Conservation (phyloP, 2,329 filamentous ascomycete genomes). For the Apiospora rasikravindrae region DNA sequence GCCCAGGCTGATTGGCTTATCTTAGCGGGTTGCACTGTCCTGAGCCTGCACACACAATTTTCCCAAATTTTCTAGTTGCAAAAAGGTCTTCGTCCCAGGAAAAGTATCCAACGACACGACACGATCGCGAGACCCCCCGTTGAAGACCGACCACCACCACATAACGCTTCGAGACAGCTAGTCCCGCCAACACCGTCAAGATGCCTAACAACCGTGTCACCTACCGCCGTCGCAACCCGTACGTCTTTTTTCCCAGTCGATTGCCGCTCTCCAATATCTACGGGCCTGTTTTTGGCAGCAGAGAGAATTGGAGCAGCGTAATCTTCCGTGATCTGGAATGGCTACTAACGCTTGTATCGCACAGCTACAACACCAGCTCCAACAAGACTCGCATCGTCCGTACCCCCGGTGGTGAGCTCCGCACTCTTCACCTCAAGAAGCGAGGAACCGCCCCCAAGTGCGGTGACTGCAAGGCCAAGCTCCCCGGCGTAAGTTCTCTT, state of each 20-base stretch:
- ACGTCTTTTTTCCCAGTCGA: conserved; percentile 48
- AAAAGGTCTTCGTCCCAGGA: conserved; percentile 16
- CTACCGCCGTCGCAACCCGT: conserved; percentile 82
- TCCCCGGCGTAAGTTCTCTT: conserved; percentile 85
- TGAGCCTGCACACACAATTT: conserved; percentile 18
- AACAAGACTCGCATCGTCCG: conserved; percentile 96
- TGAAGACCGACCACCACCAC: conserved; percentile 33
- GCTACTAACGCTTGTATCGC: conserved; percentile 19
- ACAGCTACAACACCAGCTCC: conserved; percentile 95
- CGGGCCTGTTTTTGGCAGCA: not conserved
- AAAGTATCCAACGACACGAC: conserved; percentile 20
- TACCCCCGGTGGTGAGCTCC: conserved; percentile 94
- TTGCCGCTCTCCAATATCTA: not conserved
- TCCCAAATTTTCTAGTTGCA: conserved; percentile 12
- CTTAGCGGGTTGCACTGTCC: conserved; percentile 16
- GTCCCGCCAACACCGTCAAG: conserved; percentile 46
- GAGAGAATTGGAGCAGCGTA: not conserved
- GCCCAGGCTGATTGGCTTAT: conserved; percentile 1
- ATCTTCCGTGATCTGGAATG: not conserved
- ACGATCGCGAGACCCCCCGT: conserved; percentile 35
- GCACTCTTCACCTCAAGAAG: conserved; percentile 99
- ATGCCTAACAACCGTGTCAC: conserved; percentile 66
- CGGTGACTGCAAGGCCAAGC: conserved; percentile 97
- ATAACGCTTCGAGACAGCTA: conserved; percentile 32
- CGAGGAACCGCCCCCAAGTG: conserved; percentile 97